phyloP scores from a whole-genome alignment of 2,329 filamentous ascomycete genomes.

The Monilinia vaccinii-corymbosi region DNA sequence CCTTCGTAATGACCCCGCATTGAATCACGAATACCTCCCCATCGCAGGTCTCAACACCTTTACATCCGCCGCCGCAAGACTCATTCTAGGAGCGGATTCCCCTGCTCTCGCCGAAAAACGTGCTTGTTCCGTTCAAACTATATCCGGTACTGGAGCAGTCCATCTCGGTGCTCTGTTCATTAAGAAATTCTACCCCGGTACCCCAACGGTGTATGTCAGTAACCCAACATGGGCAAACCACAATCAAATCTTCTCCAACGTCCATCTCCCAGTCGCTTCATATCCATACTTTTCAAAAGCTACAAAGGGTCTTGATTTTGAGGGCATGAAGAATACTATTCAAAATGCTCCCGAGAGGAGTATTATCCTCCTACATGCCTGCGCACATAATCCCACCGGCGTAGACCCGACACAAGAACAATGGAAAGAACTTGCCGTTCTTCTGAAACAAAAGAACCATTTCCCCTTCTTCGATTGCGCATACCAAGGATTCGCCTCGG shows the following conservation, averaged over 20 bases:
- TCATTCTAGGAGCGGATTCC: slow-evolving; percentile 73
- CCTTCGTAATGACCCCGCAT: slow-evolving; percentile 75
- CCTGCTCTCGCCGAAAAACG: slow-evolving; percentile 79
- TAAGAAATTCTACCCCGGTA: slow-evolving; percentile 74
- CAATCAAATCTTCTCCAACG: slow-evolving; percentile 95
- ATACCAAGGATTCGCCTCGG: slow-evolving; percentile 96
- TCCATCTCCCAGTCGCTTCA: slow-evolving; percentile 63
- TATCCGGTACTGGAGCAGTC: slow-evolving; percentile 92
- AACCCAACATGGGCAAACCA: slow-evolving; percentile 98
- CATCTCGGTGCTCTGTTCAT: slow-evolving; percentile 93
- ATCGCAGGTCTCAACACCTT: slow-evolving; percentile 83
- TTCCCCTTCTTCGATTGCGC: slow-evolving; percentile 98
- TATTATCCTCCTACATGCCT: slow-evolving; percentile 87
- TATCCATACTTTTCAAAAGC: slow-evolving; percentile 92
- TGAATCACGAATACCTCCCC: slow-evolving; percentile 97
- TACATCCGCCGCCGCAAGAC: slow-evolving; percentile 81
- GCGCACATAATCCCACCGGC: slow-evolving; percentile 96
- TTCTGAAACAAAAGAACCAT: slow-evolving; percentile 70
- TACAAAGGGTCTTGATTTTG: slow-evolving; percentile 86
- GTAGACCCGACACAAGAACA: slow-evolving; percentile 91
- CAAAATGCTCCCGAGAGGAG: slow-evolving; percentile 65
- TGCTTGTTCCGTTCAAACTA: slow-evolving; percentile 76
- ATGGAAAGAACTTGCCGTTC: slow-evolving; percentile 78
- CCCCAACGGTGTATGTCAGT: slow-evolving; percentile 77
- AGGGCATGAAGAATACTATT: slow-evolving; percentile 71